These are phyloP conservation scores for Pseudogymnoascus sp. DNA, from an alignment of 2,329 filamentous ascomycete species.

Conservation along the genomic window DNA sequence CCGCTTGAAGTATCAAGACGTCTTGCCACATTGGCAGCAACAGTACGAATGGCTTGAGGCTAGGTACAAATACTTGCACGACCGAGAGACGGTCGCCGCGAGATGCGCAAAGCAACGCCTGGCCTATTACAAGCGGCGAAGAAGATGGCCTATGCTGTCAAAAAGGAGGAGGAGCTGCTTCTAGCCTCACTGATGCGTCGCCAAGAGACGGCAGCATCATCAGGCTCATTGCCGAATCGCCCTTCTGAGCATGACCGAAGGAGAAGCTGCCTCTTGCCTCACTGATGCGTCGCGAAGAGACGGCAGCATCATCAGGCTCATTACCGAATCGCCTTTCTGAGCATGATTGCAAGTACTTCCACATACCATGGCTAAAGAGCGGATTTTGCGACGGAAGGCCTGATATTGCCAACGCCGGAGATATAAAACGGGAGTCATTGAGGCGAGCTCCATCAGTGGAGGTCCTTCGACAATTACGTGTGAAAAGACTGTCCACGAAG, in stretches of 20 bases:
- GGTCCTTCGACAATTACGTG: background rate
- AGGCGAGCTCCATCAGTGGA: background rate
- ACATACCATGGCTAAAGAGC: background rate
- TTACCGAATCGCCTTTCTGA: background rate
- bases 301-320: background rate
- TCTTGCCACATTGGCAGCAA: constrained; percentile 13
- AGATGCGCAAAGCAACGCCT: constrained; percentile 11
- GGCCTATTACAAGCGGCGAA: constrained; percentile 13
- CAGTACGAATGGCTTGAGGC: constrained; percentile 16
- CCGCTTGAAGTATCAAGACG: constrained; percentile 12
- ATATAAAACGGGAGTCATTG: background rate
- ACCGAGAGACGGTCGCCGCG: constrained; percentile 17
- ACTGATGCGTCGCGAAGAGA: too few species aligned
- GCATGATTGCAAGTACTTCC: background rate
- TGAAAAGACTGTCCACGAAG: background rate
- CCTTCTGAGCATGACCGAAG: background rate
- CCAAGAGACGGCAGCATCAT: too few species aligned
- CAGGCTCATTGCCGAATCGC: too few species aligned
- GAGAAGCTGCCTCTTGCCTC: too few species aligned
- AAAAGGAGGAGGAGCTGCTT: constrained; percentile 9
- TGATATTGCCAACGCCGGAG: too few species aligned
- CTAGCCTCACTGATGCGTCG: background rate
- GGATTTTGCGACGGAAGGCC: background rate
- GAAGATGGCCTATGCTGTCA: constrained; percentile 13
- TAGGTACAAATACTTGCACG: constrained; percentile 20